Evolutionary conservation across 2,329 filamentous ascomycete species (phyloP), one percentile per base, ranked within the genome.

Genomic region (Cryphonectria japonica): DNA sequence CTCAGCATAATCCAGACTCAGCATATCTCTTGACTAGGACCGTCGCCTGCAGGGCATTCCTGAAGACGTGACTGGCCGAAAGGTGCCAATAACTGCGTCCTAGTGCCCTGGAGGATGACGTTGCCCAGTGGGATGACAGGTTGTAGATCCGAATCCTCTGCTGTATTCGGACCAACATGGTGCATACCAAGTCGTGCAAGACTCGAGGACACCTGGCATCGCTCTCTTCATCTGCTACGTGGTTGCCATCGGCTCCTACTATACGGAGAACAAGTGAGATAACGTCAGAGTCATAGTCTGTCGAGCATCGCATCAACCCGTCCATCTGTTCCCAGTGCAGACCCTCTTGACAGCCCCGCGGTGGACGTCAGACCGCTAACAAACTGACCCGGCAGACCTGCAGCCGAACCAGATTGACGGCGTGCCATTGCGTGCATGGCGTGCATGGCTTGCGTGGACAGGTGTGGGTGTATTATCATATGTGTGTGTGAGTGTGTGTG

Each of bases 381-480:
- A 26, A 26, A 59, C 11, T 19, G 5, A 16, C 8, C 19, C 43
- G 43, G 64, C 43, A 66, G 62, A 13, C 41, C 4, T 32, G 62
- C 41, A 65, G 62, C 62, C 26, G 39, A 50, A 65, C 64, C 16
- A 66, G 32, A 52, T 16, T 39, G 43, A 26, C 64, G 46, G 41
- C 37, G 39, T 32, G 52, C 50, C 50, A 66, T 67, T 52, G 65
- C 65, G 65, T 46, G 37, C 37, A 67, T 57, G 34, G 65, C 65
- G 65, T 67, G 52, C 65, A 67, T 57, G 34, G 65, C 65, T 67
- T 67, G 65, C 65, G 65, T 67, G 65, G 65, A 57, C 65, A 43
- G 34, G 50, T 19, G 65, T 61, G 32, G 37, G n/a, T 3, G 41
- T 26, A 26, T 16, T 13, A n/a, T n/a, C n/a, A n/a, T n/a, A n/a